A percentile compares a stretch with the other conserved stretches of the same genome.
Conservation (phyloP, 1,284 basidiomycete species). For the Ceratobasidium sp. region DNA sequence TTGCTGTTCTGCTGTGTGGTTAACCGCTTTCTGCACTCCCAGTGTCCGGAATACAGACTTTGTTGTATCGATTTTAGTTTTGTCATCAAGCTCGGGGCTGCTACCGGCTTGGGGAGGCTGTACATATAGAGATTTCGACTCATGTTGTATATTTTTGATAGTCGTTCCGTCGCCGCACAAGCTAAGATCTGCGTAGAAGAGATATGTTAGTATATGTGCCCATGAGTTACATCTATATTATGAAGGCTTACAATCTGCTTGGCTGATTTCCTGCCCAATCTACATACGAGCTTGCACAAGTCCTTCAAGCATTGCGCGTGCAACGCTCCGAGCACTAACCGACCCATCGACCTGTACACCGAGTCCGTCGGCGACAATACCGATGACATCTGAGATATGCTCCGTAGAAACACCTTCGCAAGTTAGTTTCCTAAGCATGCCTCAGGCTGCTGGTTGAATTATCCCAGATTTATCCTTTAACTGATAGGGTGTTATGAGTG, state of each 20-base stretch:
- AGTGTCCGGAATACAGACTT: neutral
- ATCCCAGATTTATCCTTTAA: neutral
- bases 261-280: constrained; percentile 3
- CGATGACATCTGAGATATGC: neutral
- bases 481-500: neutral
- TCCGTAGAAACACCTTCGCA: neutral
- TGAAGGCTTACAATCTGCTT: neutral
- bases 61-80: too few relatives aligned
- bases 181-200: neutral
- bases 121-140: neutral
- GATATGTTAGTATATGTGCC: neutral
- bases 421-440: neutral
- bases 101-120: too few relatives aligned
- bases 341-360: constrained; percentile 5
- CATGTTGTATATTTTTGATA: constrained; percentile 4
- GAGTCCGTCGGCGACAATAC: neutral
- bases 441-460: neutral
- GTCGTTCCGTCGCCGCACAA: constrained; percentile 6
- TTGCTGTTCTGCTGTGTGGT: constrained; percentile 2
- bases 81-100: neutral
- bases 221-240: too few relatives aligned
- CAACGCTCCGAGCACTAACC: constrained; percentile 13
- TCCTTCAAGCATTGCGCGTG: constrained; percentile 8
- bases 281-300: constrained; percentile 1
- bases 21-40: neutral